Evolutionary conservation across 2,329 filamentous ascomycete species (phyloP).

Genomic region (Colletotrichum incanum): DNA sequence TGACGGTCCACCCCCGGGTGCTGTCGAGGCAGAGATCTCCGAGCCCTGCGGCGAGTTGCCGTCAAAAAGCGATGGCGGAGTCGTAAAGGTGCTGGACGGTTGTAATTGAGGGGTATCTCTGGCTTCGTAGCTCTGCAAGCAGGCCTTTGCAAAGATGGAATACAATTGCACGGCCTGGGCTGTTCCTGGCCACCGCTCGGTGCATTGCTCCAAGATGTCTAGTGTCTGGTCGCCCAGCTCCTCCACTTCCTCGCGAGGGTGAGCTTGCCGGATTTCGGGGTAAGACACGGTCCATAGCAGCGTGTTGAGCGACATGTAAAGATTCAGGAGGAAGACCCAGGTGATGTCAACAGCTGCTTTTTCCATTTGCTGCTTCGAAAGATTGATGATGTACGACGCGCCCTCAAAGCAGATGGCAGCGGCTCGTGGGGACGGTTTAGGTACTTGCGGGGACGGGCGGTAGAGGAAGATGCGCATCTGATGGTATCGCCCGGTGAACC

Average conservation of each 20-base stretch:
- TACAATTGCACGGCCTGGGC: conserved; percentile 89
- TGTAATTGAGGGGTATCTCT: conserved; percentile 59
- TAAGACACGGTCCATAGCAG: conserved; percentile 95
- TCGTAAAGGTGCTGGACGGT: conserved; percentile 54
- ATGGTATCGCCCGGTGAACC: conserved; percentile 81
- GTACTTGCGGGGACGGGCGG: conserved; percentile 92
- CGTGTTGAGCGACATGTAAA: conserved; percentile 94
- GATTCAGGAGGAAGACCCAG: conserved; percentile 91
- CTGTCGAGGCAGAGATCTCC: conserved; percentile 55
- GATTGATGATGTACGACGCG: conserved; percentile 84
- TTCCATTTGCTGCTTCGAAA: conserved; percentile 85
- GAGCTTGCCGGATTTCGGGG: conserved; percentile 81
- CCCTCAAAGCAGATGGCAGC: conserved; percentile 88
- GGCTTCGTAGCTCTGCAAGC: conserved; percentile 87
- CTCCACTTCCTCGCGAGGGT: conserved; percentile 83
- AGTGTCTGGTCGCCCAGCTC: conserved; percentile 81
- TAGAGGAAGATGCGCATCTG: conserved; percentile 92
- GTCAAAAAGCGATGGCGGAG: conserved; percentile 66
- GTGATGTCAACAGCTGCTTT: conserved; percentile 86
- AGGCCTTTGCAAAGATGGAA: conserved; percentile 86
- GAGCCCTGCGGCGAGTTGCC: conserved; percentile 64
- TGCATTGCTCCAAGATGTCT: conserved; percentile 84
- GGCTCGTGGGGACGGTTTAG: conserved; percentile 84
- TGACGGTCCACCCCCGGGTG: conserved; percentile 50
- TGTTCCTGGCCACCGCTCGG: conserved; percentile 93